Evolutionary conservation across 495 filamentous ascomycete genomes (phyloP).

Genomic region (Extremus antarcticus): DNA sequence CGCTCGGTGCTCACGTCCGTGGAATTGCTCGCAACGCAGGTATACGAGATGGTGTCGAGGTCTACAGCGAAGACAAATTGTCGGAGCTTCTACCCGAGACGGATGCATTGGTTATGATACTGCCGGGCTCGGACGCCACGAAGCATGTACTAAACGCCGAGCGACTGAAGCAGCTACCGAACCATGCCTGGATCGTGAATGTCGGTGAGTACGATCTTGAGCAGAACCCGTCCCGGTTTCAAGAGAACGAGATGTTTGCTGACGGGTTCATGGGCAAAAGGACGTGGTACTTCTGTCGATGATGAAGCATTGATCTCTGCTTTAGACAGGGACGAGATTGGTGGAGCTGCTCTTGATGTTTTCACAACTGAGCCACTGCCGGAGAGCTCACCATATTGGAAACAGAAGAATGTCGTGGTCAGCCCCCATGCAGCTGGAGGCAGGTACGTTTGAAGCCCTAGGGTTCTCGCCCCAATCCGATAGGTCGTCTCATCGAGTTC

Average conservation of each 20-base stretch:
- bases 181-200: constrained; percentile 20
- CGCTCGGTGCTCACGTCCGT: constrained; percentile 10
- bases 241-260: no score
- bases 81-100: constrained; percentile 10
- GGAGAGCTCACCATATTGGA: constrained; percentile 11
- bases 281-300: constrained; percentile 35
- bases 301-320: constrained; percentile 54
- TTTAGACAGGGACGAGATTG: constrained; percentile 49
- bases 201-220: no score
- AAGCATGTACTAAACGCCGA: constrained; percentile 14
- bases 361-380: constrained; percentile 67
- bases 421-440: constrained; percentile 32
- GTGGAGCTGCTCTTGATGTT: constrained; percentile 66
- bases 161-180: constrained; percentile 12
- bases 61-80: constrained; percentile 27
- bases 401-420: constrained; percentile 13
- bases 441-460: background rate
- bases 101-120: constrained; percentile 20
- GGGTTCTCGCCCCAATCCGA: background rate
- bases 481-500: background rate
- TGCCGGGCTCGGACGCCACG: constrained; percentile 16
- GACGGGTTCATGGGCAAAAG: no score
- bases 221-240: no score
- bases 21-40: constrained; percentile 12
- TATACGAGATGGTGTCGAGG: constrained; percentile 29